Base-by-base conservation (phyloP, 495 filamentous ascomycete genomes). In the Neurospora africana region DNA sequence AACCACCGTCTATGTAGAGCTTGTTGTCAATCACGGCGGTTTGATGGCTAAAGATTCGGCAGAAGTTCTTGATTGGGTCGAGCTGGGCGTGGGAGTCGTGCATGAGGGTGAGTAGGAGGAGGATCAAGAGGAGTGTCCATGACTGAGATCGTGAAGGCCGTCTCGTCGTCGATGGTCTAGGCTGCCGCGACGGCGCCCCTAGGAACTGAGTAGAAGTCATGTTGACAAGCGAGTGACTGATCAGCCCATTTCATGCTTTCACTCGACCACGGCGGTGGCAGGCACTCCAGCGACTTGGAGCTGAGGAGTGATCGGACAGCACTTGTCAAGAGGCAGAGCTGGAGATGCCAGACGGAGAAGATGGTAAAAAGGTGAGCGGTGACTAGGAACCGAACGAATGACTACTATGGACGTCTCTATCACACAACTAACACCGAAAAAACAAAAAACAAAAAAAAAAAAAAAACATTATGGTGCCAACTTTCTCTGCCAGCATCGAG, bases 1-100 rank as follows among this genome's bases (percentile, higher is more conserved):
- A 72, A 1, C 86, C 87, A 19, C 86, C 86, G 74, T 89, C 87
- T 70, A 88, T 84, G 73, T 85, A 87, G 53, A 88, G 74, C 71
- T 78, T 82, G 41, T 79, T 73, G 73, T 87, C 86, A 17, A 89
- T 79, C 3, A 85, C 79, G 6, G 85, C 79, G 7, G 84, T 84
- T 74, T 86, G 84, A 68, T 86, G 85, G 33, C 83, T 81, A 71
- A 83, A 87, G 36, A 85, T 77, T 40, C 85, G 77, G 72, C 85
- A 87, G 58, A 86, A 87, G 72, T 85, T 81, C 38, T 79, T 82
- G 41, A 86, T 69, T 0, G 84, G 83, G 71, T 86, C 78, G 17
- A 72, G 67, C 33, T 78, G 72, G 2, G 76, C 76, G 15, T 61
- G 23, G 23, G 23, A 61, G 53, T 0, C 15, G 5, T 17, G 53